Evolutionary conservation across 495 filamentous ascomycete genomes (phyloP).

Genomic region (Podospora appendiculata): DNA sequence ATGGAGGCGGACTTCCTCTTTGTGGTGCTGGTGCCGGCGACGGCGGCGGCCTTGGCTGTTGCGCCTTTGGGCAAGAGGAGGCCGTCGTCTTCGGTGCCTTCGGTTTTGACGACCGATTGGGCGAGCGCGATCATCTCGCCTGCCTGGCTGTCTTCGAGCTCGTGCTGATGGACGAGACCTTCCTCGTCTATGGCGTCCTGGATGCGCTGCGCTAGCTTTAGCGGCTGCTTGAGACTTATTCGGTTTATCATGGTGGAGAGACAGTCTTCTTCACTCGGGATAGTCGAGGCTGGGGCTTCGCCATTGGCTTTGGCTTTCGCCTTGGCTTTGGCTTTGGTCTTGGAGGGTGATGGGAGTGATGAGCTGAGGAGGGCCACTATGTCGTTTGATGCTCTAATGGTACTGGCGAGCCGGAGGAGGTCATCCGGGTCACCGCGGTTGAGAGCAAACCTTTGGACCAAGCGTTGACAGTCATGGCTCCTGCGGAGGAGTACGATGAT

Average conservation of each 20-base stretch:
- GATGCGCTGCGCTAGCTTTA: constrained; percentile 61
- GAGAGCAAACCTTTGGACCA: constrained; percentile 88
- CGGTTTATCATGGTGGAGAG: constrained; percentile 50
- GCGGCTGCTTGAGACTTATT: constrained; percentile 62
- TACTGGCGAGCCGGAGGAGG: constrained; percentile 70
- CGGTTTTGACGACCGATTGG: constrained; percentile 53
- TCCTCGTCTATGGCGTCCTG: constrained; percentile 84
- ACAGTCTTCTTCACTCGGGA: constrained; percentile 16
- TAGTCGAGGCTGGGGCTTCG: too few relatives aligned
- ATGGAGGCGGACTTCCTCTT: constrained; percentile 32
- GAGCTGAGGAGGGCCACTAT: constrained; percentile 43
- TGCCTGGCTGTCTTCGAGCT: constrained; percentile 62
- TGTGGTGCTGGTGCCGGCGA: constrained; percentile 26
- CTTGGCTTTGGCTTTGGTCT: not conserved
- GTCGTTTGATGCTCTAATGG: constrained; percentile 68
- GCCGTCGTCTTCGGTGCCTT: constrained; percentile 42
- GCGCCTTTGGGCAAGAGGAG: constrained; percentile 33
- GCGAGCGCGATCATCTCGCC: constrained; percentile 61
- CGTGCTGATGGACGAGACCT: constrained; percentile 70
- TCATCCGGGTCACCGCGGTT: constrained; percentile 94
- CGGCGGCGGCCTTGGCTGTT: constrained; percentile 20
- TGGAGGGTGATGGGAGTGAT: not conserved
- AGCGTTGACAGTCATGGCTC: constrained; percentile 77
- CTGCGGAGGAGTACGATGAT: constrained; percentile 60
- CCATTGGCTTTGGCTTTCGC: too few relatives aligned